Evolutionary conservation across 345 rosid species (phyloP).

Genomic region (Eutrema heterophyllum): DNA sequence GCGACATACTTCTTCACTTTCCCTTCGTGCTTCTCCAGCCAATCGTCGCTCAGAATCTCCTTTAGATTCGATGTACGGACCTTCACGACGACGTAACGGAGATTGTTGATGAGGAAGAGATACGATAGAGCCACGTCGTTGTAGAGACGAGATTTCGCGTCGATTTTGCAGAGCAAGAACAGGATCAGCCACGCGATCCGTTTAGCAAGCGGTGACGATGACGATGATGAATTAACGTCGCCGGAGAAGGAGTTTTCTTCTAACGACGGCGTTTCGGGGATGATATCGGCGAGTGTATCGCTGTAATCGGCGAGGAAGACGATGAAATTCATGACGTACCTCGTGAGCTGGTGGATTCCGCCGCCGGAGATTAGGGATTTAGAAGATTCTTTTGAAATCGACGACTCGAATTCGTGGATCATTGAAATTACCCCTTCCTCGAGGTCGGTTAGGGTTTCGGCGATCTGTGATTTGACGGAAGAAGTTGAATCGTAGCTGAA

Average conservation of each 20-base stretch:
- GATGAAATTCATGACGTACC: slow-evolving; percentile 51
- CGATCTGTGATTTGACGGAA: slow-evolving; percentile 35
- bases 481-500: slow-evolving; percentile 48
- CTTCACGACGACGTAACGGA: slow-evolving; percentile 60
- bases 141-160: slow-evolving; percentile 55
- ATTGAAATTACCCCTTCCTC: slow-evolving; percentile 42
- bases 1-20: slow-evolving; percentile 49
- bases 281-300: slow-evolving; percentile 35
- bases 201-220: slow-evolving; percentile 25
- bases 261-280: slow-evolving; percentile 32
- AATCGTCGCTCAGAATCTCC: slow-evolving; percentile 50
- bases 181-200: slow-evolving; percentile 65
- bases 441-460: slow-evolving; percentile 40
- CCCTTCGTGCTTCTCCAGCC: slow-evolving; percentile 53
- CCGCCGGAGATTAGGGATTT: slow-evolving; percentile 39
- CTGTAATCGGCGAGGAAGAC: slow-evolving; percentile 59
- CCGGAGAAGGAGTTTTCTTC: slow-evolving; percentile 38
- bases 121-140: slow-evolving; percentile 60
- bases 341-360: slow-evolving; percentile 54
- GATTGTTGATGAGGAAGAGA: slow-evolving; percentile 71
- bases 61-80: slow-evolving; percentile 50
- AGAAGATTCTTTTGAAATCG: slow-evolving; percentile 53
- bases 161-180: slow-evolving; percentile 70
- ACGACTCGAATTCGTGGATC: slow-evolving; percentile 55
- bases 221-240: slow-evolving; percentile 11